Base-by-base conservation (phyloP, 192 early-diverging fungal genomes). In the Coemansia sp. region DNA sequence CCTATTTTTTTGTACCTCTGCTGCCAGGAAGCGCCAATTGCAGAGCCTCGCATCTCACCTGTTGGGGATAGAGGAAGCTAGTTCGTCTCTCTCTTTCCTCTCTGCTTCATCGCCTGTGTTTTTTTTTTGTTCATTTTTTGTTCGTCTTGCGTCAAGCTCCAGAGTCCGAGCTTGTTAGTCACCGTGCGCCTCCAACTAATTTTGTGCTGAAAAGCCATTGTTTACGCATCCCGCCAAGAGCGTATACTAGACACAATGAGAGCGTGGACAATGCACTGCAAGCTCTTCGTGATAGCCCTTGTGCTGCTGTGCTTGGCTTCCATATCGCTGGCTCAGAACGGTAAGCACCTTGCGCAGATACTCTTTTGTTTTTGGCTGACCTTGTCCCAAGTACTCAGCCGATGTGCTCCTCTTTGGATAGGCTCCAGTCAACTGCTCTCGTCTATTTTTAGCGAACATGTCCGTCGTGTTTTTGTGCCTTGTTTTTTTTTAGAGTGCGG, bases 251-350 rank as follows among this genome's bases (percentile, higher is more conserved):
- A 32, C 12, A 48, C 29, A 71, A 79, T 79, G 77, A 62, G 77
- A 66, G 72, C 65, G 44, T 34, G 29, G 12, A 63, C 66, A 69
- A 70, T 79, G 68, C 53, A 67, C 41, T 64, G 69, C 44, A 59
- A 67, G 23, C 50, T 74, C 38, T 38, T 74, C 9, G 66, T 64
- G 21, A 58, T 67, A 70, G 65, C 66, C 37, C 51, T 79, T 58
- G 77, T 69, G 50, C 68, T 79, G 8, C 39, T 79, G 44, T 74
- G 72, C 46, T 65, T 79, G 14, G 68, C 65, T 23, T 60, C 38
- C 55, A 45, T 50, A 17, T 67, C 77, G 44, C 51, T 67, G 1
- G 72, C 77, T 62, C 77, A 79, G 53, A 48, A 72, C 34, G 70
- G 75, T 77, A 71, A 68, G 75, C 38, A 32, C 50, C 11, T 65